Conservation (phyloP, 768 basidiomycete species). For the Pulveroboletus sp. region DNA sequence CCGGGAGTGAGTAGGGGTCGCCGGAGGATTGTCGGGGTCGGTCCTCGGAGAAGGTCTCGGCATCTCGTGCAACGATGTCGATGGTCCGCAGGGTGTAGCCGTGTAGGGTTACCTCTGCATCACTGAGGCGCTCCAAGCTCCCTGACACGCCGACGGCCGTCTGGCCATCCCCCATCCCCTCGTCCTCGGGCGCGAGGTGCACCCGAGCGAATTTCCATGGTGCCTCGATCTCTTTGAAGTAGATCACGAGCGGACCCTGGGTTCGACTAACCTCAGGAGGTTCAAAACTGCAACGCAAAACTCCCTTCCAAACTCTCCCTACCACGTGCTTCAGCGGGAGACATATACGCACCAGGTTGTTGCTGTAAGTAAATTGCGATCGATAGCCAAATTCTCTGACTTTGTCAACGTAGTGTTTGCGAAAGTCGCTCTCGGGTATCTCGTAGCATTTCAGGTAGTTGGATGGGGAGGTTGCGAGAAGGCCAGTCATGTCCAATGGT, state of each 20-base stretch:
- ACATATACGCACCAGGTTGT: conserved; percentile 20
- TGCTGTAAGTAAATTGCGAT: conserved; percentile 15
- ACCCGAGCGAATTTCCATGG: conserved; percentile 12
- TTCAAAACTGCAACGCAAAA: conserved; percentile 25
- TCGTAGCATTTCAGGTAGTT: conserved; percentile 20
- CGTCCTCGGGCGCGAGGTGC: conserved; percentile 8
- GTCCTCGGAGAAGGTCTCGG: background rate
- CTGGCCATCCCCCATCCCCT: background rate
- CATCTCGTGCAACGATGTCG: conserved; percentile 4
- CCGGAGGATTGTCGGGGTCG: background rate
- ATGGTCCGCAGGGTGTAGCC: conserved; percentile 14
- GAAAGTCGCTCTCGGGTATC: conserved; percentile 19
- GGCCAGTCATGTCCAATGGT: conserved; percentile 15
- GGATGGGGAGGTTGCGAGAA: conserved; percentile 24
- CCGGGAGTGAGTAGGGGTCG: conserved; percentile 7
- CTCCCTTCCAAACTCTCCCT: conserved; percentile 17
- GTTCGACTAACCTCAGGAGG: conserved; percentile 2
- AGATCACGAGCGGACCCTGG: conserved; percentile 23
- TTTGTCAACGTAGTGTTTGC: conserved; percentile 15
- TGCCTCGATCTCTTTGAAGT: conserved; percentile 13
- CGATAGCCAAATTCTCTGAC: conserved; percentile 13
- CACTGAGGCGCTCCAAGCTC: conserved; percentile 19
- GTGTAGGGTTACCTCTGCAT: conserved; percentile 9
- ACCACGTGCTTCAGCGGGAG: conserved; percentile 17
- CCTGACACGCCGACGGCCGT: conserved; percentile 6